Conservation (phyloP, 208 protist genomes). For the Plasmodiophora brassicae region DNA sequence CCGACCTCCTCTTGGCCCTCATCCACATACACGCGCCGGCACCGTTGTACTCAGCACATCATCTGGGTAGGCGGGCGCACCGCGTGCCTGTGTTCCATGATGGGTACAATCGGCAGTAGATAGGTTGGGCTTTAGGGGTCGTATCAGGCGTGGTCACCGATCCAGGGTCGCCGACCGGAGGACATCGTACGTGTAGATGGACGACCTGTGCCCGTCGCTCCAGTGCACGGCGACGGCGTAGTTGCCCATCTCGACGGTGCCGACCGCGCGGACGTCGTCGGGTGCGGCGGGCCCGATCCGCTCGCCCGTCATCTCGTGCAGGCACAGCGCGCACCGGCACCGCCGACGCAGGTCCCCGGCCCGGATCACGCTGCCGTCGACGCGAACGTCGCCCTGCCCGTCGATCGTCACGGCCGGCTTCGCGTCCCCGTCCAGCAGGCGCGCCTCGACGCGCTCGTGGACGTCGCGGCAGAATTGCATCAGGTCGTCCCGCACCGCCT, state of each 20-base stretch:
- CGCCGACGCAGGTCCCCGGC: background rate
- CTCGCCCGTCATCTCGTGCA: background rate
- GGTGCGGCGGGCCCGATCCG: background rate
- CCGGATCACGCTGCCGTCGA: background rate
- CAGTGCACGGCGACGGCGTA: background rate
- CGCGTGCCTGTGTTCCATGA: no score
- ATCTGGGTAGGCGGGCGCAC: no score
- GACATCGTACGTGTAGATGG: slow-evolving; percentile 6
- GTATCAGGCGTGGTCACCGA: no score
- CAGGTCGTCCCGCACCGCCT: background rate
- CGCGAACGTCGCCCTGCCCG: background rate
- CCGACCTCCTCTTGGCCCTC: no score
- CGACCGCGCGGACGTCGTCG: background rate
- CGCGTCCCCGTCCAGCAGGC: background rate
- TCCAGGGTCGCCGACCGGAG: background rate
- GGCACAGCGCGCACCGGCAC: slow-evolving; percentile 22
- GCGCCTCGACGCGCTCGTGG: background rate
- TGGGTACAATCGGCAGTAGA: no score
- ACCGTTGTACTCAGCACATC: no score
- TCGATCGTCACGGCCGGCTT: background rate
- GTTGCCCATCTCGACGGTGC: background rate
- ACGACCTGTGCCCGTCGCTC: slow-evolving; percentile 5
- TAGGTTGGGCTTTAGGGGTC: no score
- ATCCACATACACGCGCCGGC: no score
- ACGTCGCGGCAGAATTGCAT: background rate